Conservation (phyloP, 2,329 filamentous ascomycete species). For the Plectosphaerella cucumerina region DNA sequence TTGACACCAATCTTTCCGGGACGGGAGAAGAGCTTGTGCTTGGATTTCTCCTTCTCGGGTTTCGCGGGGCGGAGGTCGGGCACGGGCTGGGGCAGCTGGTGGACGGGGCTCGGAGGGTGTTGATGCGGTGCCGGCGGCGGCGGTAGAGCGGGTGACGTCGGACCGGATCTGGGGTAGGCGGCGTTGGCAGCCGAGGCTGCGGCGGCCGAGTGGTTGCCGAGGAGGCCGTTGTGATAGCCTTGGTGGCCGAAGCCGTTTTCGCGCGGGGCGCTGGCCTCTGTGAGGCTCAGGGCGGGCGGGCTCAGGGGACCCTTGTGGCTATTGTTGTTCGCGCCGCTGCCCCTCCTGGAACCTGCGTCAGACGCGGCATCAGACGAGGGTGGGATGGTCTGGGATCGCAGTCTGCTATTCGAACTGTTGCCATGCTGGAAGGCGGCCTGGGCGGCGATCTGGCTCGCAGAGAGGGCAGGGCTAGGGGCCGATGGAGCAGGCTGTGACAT, state of each 20-base stretch:
- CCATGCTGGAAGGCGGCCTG: constrained; percentile 70
- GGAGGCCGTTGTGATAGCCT: constrained; percentile 57
- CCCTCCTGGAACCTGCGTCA: constrained; percentile 24
- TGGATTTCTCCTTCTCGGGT: constrained; percentile 68
- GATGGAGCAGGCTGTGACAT: constrained; percentile 42
- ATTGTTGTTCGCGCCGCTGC: not conserved
- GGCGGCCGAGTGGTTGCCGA: constrained; percentile 57
- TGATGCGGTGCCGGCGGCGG: constrained; percentile 24
- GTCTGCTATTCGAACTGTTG: constrained; percentile 41
- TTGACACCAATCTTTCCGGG: constrained; percentile 73
- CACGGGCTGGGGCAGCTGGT: constrained; percentile 29
- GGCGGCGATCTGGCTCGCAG: constrained; percentile 75
- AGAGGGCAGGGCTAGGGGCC: constrained; percentile 33
- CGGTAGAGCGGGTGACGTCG: constrained; percentile 41
- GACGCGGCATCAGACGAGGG: constrained; percentile 40
- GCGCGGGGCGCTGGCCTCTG: constrained; percentile 59
- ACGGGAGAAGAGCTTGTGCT: constrained; percentile 77
- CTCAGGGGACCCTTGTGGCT: constrained; percentile 49
- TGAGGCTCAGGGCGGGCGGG: constrained; percentile 60
- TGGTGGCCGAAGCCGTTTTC: constrained; percentile 49
- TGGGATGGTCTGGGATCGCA: constrained; percentile 72
- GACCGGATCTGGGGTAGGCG: constrained; percentile 64
- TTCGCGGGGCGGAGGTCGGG: constrained; percentile 53
- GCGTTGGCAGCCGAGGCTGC: constrained; percentile 70
- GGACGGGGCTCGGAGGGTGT: constrained; percentile 26